These are phyloP conservation scores for Spathaspora sp. DNA, from an alignment of 805 yeast genomes.

Conservation along the genomic window DNA sequence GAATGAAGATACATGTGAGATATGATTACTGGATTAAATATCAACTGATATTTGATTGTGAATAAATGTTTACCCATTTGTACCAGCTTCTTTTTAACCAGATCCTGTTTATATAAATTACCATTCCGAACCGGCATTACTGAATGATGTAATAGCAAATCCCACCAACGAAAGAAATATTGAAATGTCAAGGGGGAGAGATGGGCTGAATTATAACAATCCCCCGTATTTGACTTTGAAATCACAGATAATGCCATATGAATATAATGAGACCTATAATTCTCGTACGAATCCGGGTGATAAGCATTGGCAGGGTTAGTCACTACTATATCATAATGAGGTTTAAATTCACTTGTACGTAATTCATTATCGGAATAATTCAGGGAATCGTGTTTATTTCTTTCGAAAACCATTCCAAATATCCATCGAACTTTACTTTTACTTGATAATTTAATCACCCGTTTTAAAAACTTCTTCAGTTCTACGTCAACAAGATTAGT, in stretches of 20 bases:
- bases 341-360: conserved; percentile 47
- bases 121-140: conserved; percentile 38
- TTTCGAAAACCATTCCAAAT: conserved; percentile 70
- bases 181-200: conserved; percentile 36
- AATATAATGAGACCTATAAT: conserved; percentile 77
- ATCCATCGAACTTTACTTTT: conserved; percentile 73
- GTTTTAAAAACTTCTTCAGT: conserved; percentile 32
- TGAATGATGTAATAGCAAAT: conserved; percentile 25
- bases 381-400: conserved; percentile 38
- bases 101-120: conserved; percentile 20
- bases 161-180: conserved; percentile 44
- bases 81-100: conserved; percentile 21
- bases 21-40: conserved; percentile 36
- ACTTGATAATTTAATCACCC: conserved; percentile 51
- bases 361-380: conserved; percentile 36
- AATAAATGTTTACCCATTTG: conserved; percentile 38
- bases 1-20: conserved; percentile 34
- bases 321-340: conserved; percentile 64
- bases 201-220: conserved; percentile 32
- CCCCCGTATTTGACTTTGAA: conserved; percentile 27
- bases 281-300: conserved; percentile 75
- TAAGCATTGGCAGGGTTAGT: conserved; percentile 51
- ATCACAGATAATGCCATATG: conserved; percentile 48
- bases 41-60: conserved; percentile 39
- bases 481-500: conserved; percentile 22